Percentiles rank a stretch among this genome's conserved stretches.
phyloP scores from a whole-genome alignment of 441 rosid species.

The Theobroma grandiflorum region DNA sequence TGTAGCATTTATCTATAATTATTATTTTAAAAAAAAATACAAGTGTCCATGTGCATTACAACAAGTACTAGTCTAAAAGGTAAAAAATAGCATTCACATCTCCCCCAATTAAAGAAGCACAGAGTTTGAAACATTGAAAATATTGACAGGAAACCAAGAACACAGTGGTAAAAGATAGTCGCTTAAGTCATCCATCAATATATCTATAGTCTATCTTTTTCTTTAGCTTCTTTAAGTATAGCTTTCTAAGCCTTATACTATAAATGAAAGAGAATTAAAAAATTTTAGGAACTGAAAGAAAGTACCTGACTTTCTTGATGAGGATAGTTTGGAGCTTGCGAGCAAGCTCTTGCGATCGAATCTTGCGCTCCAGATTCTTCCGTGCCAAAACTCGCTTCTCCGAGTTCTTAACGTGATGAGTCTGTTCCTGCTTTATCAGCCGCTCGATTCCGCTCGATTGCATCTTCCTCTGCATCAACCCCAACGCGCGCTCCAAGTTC shows the following conservation, averaged over 20 bases:
- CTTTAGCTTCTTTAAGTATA: not conserved
- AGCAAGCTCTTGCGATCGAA: conserved; percentile 72
- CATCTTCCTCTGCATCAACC: conserved; percentile 77
- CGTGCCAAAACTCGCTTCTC: conserved; percentile 89
- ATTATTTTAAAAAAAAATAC: too few relatives aligned
- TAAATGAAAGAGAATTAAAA: not conserved
- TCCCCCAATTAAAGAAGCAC: too few relatives aligned
- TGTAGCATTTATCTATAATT: too few relatives aligned
- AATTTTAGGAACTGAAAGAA: not conserved
- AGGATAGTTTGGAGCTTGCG: conserved; percentile 84
- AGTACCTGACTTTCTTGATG: conserved; percentile 87
- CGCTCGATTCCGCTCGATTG: conserved; percentile 85
- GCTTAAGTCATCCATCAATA: not conserved
- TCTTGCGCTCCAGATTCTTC: conserved; percentile 66
- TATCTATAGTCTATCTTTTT: too few relatives aligned
- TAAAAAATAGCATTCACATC: too few relatives aligned
- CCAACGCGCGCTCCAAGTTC: conserved; percentile 73
- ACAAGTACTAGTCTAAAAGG: too few relatives aligned
- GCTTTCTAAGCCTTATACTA: not conserved
- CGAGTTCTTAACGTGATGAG: conserved; percentile 79
- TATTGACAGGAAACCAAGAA: not conserved
- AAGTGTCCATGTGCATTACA: too few relatives aligned
- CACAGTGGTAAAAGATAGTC: not conserved
- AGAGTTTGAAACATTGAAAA: not conserved
- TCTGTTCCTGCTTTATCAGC: conserved; percentile 67